Percentiles rank a stretch among this genome's conserved stretches.
Conservation (phyloP, 2,329 filamentous ascomycete genomes). For the Penicillium capsulatum region DNA sequence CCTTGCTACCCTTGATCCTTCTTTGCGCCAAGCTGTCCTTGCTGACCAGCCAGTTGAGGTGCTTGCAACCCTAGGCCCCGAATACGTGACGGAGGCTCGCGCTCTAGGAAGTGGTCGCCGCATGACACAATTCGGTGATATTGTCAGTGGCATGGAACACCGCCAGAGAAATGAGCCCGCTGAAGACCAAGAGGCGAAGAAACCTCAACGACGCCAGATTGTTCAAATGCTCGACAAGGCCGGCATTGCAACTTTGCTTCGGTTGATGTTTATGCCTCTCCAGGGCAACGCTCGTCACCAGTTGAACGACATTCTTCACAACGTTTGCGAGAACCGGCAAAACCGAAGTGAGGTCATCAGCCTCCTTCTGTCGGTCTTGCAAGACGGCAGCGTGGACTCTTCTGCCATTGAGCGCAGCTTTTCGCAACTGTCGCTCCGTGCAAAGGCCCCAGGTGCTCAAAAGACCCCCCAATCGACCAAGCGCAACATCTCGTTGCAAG, state of each 20-base stretch:
- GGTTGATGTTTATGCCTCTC: conserved; percentile 97
- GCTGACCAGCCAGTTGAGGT: conserved; percentile 89
- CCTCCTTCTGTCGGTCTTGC: conserved; percentile 84
- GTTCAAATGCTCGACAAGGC: conserved; percentile 97
- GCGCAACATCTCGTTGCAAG: conserved; percentile 64
- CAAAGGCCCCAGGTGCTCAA: conserved; percentile 70
- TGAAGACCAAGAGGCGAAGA: conserved; percentile 52
- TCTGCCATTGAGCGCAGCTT: conserved; percentile 94
- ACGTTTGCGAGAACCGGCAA: conserved; percentile 94
- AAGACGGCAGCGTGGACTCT: conserved; percentile 91
- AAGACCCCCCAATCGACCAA: conserved; percentile 81
- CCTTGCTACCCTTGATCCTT: conserved; percentile 80
- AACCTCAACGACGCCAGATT: conserved; percentile 71
- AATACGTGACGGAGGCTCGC: conserved; percentile 81
- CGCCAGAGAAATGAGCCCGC: conserved; percentile 33
- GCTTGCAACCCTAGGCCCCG: conserved; percentile 75
- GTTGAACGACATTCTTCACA: conserved; percentile 80
- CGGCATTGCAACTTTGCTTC: conserved; percentile 88
- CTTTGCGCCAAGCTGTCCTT: conserved; percentile 77
- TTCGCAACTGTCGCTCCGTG: conserved; percentile 83
- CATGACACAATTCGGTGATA: conserved; percentile 52
- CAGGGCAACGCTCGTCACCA: conserved; percentile 79
- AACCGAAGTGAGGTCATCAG: conserved; percentile 92
- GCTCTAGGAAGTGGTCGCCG: conserved; percentile 59
- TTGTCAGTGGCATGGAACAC: conserved; percentile 35